Evolutionary conservation across 2,329 filamentous ascomycete genomes (phyloP), one percentile per base, ranked within the genome.

Genomic region (Escovopsis sp.): DNA sequence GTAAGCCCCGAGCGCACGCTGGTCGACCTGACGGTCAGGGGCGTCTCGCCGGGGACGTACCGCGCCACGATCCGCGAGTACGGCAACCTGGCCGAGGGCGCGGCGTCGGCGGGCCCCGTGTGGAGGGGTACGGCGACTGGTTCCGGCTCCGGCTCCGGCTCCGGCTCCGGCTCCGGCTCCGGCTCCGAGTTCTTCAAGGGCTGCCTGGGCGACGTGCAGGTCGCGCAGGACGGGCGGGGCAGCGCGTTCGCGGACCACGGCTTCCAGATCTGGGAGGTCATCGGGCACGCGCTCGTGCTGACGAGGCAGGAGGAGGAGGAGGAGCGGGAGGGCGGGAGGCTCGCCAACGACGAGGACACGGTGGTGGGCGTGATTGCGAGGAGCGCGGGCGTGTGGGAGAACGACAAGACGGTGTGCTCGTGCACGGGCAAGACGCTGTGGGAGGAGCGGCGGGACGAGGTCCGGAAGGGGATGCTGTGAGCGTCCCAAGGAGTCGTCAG

Each of bases 361-460:
- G 68, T 95, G 39, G 84, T 94, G 2, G 91, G 91, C 8, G 88
- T 98, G 40, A 85, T 98, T 63, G 91, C 91, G 39, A 72, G 91
- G 57, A 95, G 88, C 61, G 89, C 91, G 13, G 91, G 91, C n/a
- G 82, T 94, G 47, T 98, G 91, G 91, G 89, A 95, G 60, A 94
- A 98, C 54, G 86, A 95, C 59, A 98, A 96, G 72, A 94, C 84
- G 37, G 89, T 98, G 6, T 98, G 91, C 61, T 94, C 87, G 38
- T 98, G 91, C 63, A 94, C 87, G 32, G 91, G 91, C 4, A 96
- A 96, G 76, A 96, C 88, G 43, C 76, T 98, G 10, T 98, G 91
- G 91, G 84, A 98, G 63, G 91, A 98, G 70, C 77, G 91, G 52
- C 80, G 81, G 63, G 88, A 95, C 55, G 85, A 94, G 65, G 78